phyloP scores from a whole-genome alignment of 805 yeast genomes.

The Hanseniaspora hatyaiensis region DNA sequence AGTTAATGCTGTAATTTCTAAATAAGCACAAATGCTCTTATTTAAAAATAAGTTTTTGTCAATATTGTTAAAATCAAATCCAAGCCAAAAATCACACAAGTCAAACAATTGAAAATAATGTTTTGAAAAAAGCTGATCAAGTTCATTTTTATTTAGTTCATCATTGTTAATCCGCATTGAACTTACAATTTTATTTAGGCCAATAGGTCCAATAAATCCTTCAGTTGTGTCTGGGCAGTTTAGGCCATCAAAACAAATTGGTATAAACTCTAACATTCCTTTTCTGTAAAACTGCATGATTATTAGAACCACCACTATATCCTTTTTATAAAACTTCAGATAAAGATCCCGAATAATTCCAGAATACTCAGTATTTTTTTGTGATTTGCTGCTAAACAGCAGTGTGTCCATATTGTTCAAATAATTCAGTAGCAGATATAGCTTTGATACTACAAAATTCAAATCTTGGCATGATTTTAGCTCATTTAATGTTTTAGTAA shows the following conservation, averaged over 20 bases:
- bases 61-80: slow-evolving; percentile 1
- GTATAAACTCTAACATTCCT: slow-evolving; percentile 3
- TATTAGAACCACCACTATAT: slow-evolving; percentile 1
- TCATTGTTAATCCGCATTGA: not conserved
- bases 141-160: not conserved
- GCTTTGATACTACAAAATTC: not conserved
- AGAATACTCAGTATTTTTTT: not conserved
- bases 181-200: not conserved
- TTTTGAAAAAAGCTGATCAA: not conserved
- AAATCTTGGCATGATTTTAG: not conserved
- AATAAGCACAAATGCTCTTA: not conserved
- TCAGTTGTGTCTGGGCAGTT: not conserved
- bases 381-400: not conserved
- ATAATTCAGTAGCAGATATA: slow-evolving; percentile 8
- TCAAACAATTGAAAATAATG: not conserved
- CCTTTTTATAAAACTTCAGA: not conserved
- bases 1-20: slow-evolving; percentile 5
- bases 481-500: not conserved
- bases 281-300: slow-evolving; percentile 4
- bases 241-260: not conserved
- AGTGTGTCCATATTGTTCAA: not conserved
- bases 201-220: slow-evolving; percentile 9
- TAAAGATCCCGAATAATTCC: not conserved
- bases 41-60: not conserved
- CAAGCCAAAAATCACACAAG: slow-evolving; percentile 13